phyloP scores from a whole-genome alignment of 306 rosid species.

The Astragalus glycyphyllos region DNA sequence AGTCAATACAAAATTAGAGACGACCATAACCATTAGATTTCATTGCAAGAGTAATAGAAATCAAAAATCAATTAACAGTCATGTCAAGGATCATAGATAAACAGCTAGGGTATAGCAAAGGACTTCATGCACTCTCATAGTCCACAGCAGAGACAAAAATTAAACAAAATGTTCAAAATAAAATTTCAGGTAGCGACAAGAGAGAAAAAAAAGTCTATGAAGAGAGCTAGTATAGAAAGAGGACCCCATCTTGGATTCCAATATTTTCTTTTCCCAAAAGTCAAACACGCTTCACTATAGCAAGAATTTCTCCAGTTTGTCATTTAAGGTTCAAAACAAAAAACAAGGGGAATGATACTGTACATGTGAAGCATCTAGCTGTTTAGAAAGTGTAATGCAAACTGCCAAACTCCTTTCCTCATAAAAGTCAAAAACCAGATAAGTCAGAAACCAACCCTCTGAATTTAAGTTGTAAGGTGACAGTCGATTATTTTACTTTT shows the following conservation, averaged over 20 bases:
- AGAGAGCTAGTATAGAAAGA: constrained; percentile 11
- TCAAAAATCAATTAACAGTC: constrained; percentile 11
- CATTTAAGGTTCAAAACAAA: background rate
- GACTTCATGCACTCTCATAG: constrained; percentile 15
- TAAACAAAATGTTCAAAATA: constrained; percentile 2
- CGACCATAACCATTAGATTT: constrained; percentile 20
- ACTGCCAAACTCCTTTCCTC: too few species aligned
- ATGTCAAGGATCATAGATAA: constrained; percentile 27
- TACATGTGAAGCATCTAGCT: too few species aligned
- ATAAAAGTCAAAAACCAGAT: too few species aligned
- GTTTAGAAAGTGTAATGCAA: too few species aligned
- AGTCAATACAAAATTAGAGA: constrained; percentile 31
- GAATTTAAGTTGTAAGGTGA: background rate
- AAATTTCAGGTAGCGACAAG: constrained; percentile 15
- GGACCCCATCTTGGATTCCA: constrained; percentile 3
- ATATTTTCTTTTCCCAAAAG: constrained; percentile 1
- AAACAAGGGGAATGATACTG: constrained; percentile 5
- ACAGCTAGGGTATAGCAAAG: constrained; percentile 14
- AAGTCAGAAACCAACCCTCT: constrained; percentile 1
- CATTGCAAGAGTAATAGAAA: constrained; percentile 4
- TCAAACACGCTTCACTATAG: background rate
- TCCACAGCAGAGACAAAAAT: constrained; percentile 3
- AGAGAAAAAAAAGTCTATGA: constrained; percentile 11
- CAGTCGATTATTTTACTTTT: background rate
- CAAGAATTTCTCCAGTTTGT: constrained; percentile 14